Percentiles rank a stretch among this genome's conserved stretches.
phyloP scores from a whole-genome alignment of 2,329 filamentous ascomycete species.

The Boeremia lycopersici region DNA sequence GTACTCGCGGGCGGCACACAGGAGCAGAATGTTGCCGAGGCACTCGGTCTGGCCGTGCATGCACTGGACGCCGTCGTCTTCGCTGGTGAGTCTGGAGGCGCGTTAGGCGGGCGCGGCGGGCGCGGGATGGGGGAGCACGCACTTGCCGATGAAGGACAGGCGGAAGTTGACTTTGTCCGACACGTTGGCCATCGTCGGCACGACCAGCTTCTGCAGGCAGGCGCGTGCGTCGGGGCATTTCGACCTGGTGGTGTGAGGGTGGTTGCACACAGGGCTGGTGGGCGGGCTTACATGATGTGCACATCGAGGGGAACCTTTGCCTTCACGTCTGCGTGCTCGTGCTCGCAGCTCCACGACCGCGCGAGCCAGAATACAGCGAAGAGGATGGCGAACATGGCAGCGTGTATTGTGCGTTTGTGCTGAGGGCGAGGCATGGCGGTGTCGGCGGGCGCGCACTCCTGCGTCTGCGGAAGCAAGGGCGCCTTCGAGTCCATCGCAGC shows the following conservation, averaged over 20 bases:
- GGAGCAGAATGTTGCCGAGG: conserved; percentile 91
- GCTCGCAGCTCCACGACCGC: conserved; percentile 33
- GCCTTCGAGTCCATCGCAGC: conserved; percentile 37
- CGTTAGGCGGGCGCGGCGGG: neutral
- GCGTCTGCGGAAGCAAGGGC: conserved; percentile 34
- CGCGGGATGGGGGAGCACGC: conserved; percentile 36
- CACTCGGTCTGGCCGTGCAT: conserved; percentile 90
- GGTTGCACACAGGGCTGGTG: neutral
- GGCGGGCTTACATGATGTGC: conserved; percentile 75
- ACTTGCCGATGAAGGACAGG: conserved; percentile 87
- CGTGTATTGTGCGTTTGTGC: conserved; percentile 33
- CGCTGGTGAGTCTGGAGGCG: conserved; percentile 61
- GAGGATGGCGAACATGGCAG: conserved; percentile 32
- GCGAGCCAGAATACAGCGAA: conserved; percentile 43
- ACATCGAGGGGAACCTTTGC: conserved; percentile 78
- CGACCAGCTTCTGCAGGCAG: conserved; percentile 78
- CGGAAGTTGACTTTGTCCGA: conserved; percentile 87
- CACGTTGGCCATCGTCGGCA: conserved; percentile 85
- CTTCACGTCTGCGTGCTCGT: conserved; percentile 29
- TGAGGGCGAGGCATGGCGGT: conserved; percentile 25
- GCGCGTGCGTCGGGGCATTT: conserved; percentile 93
- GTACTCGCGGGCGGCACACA: conserved; percentile 84
- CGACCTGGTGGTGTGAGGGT: conserved; percentile 32
- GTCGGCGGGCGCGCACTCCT: conserved; percentile 15
- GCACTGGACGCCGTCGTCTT: conserved; percentile 84